These are phyloP conservation scores for Sungouiella thailandica DNA, from an alignment of 805 yeast species.

Conservation along the genomic window DNA sequence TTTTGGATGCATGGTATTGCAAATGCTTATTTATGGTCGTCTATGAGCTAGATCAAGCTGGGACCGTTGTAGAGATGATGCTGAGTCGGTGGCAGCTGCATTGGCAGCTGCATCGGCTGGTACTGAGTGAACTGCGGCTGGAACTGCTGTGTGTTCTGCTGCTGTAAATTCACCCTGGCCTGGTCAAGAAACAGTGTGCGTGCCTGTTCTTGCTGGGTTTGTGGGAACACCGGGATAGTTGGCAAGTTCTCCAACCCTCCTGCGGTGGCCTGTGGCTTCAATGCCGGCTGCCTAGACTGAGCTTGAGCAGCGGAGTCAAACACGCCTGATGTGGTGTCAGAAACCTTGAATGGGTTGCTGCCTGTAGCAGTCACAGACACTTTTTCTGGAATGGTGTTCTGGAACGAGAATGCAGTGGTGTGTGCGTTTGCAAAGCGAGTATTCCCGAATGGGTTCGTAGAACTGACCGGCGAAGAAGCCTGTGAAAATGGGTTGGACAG, in stretches of 20 bases:
- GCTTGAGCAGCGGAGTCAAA: slow-evolving; percentile 22
- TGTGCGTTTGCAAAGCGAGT: slow-evolving; percentile 29
- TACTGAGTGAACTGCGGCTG: slow-evolving; percentile 5
- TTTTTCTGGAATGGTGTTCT: slow-evolving; percentile 6
- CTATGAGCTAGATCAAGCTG: slow-evolving; percentile 17
- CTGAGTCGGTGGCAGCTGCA: slow-evolving; percentile 5
- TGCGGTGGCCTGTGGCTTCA: slow-evolving; percentile 56
- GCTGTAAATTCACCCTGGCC: slow-evolving; percentile 26
- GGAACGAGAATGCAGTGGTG: slow-evolving; percentile 14
- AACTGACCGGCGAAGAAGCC: slow-evolving; percentile 15
- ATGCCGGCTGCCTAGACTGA: slow-evolving; percentile 18
- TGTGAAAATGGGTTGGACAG: slow-evolving; percentile 1
- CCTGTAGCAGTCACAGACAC: slow-evolving; percentile 43
- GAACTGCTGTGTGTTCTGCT: slow-evolving; percentile 10
- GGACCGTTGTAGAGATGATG: slow-evolving; percentile 18
- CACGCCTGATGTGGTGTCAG: slow-evolving; percentile 29
- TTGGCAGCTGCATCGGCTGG: slow-evolving; percentile 1
- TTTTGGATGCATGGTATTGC: too few species aligned
- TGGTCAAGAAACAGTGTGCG: slow-evolving; percentile 30
- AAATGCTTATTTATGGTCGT: too few species aligned
- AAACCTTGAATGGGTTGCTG: slow-evolving; percentile 55
- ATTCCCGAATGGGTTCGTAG: slow-evolving; percentile 44
- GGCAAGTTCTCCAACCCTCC: slow-evolving; percentile 69
- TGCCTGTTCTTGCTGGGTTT: slow-evolving; percentile 40
- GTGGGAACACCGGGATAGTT: slow-evolving; percentile 66